Percentiles rank a stretch among this genome's conserved stretches.
Evolutionary conservation across 2,329 filamentous ascomycete genomes (phyloP).

Genomic region (Acrocalymma vagum): DNA sequence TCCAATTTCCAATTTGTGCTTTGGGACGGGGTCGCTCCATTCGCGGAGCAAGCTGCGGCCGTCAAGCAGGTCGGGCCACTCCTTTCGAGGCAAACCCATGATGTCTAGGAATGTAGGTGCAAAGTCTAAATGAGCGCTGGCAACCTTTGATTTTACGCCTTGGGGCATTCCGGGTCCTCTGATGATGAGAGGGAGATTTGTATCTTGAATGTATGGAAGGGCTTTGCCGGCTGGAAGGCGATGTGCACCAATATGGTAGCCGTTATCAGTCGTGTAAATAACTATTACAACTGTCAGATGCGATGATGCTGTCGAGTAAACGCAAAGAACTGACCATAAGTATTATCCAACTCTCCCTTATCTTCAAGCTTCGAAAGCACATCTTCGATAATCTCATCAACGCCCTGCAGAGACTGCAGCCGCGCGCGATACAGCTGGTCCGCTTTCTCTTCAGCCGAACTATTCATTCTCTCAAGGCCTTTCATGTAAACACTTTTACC

Average conservation of each 20-base stretch:
- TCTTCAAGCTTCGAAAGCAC: conserved; percentile 54
- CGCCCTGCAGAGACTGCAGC: conserved; percentile 58
- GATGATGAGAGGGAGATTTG: conserved; percentile 49
- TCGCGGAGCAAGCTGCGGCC: conserved; percentile 37
- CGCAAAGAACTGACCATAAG: conserved; percentile 27
- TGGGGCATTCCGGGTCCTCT: conserved; percentile 45
- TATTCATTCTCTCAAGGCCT: too few relatives aligned
- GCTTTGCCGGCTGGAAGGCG: conserved; percentile 48
- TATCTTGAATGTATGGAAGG: conserved; percentile 47
- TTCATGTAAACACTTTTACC: conserved; percentile 54
- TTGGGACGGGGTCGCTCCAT: conserved; percentile 43
- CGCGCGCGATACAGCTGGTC: conserved; percentile 61
- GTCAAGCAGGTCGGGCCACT: conserved; percentile 39
- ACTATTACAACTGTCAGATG: conserved; percentile 16
- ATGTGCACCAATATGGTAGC: conserved; percentile 49
- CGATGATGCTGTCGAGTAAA: background rate
- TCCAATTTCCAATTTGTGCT: conserved; percentile 20
- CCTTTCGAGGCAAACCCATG: conserved; percentile 18
- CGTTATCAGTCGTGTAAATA: conserved; percentile 49
- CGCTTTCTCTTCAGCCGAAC: conserved; percentile 58
- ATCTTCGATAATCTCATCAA: conserved; percentile 61
- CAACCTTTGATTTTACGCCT: conserved; percentile 28
- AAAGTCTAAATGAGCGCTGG: conserved; percentile 45
- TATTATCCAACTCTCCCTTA: conserved; percentile 56
- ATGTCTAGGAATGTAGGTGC: conserved; percentile 45